phyloP scores from a whole-genome alignment of 495 filamentous ascomycete species.

The Corynascus novoguineensis region DNA sequence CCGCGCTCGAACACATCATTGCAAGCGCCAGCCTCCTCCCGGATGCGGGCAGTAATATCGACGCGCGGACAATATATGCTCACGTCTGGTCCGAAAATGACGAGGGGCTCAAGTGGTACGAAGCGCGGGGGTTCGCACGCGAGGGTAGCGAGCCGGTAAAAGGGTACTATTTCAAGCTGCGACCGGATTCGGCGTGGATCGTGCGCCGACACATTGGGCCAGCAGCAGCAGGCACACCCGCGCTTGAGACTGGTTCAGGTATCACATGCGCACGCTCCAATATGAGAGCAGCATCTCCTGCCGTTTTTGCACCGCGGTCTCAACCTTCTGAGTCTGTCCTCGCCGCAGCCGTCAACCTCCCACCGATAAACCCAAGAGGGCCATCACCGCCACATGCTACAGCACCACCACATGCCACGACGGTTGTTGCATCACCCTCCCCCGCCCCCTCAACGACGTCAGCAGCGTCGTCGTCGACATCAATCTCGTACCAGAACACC shows the following conservation, averaged over 20 bases:
- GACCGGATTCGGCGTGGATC: constrained; percentile 72
- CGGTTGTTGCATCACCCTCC: constrained; percentile 5
- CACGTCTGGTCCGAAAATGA: constrained; percentile 94
- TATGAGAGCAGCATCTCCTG: too few relatives aligned
- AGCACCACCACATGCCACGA: background rate
- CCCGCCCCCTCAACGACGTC: constrained; percentile 7
- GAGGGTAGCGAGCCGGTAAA: constrained; percentile 48
- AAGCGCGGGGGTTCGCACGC: constrained; percentile 65
- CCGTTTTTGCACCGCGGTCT: background rate
- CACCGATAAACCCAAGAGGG: background rate
- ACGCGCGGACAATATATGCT: constrained; percentile 59
- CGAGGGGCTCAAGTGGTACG: constrained; percentile 84
- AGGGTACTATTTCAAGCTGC: constrained; percentile 81
- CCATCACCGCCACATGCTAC: background rate
- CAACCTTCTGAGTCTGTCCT: background rate
- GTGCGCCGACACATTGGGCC: constrained; percentile 47
- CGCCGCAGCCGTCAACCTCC: background rate
- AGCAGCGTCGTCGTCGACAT: constrained; percentile 17
- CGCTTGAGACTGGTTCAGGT: background rate
- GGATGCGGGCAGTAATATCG: constrained; percentile 36
- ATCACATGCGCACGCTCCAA: background rate
- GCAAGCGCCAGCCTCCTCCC: constrained; percentile 34
- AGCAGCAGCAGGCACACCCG: constrained; percentile 3
- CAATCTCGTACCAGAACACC: constrained; percentile 42
- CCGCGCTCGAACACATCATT: constrained; percentile 58